Percentiles rank a stretch among this genome's conserved stretches.
These are phyloP conservation scores for Kwoniella sp. DNA, from an alignment of 768 basidiomycete genomes.

Conservation along the genomic window DNA sequence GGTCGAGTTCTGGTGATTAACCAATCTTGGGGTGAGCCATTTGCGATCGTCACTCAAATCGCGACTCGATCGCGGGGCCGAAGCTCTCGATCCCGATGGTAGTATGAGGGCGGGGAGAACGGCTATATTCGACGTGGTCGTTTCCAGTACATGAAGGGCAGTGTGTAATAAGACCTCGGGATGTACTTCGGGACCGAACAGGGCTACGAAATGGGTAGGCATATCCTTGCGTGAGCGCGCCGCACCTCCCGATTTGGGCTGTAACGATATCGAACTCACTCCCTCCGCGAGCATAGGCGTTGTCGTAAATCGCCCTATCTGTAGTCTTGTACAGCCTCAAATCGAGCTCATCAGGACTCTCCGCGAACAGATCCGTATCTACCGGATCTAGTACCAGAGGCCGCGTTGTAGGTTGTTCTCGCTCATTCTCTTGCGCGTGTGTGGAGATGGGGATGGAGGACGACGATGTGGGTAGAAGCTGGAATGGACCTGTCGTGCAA, in stretches of 20 bases:
- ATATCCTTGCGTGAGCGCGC: not conserved
- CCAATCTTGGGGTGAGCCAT: slow-evolving; percentile 40
- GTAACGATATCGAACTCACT: slow-evolving; percentile 9
- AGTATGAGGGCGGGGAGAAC: slow-evolving; percentile 21
- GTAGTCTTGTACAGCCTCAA: slow-evolving; percentile 42
- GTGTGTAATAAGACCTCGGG: slow-evolving; percentile 47
- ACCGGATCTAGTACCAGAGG: slow-evolving; percentile 31
- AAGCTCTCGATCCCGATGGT: no score
- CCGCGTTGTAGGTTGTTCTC: slow-evolving; percentile 1
- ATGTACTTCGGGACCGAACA: slow-evolving; percentile 16
- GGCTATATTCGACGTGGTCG: slow-evolving; percentile 47
- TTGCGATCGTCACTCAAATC: not conserved
- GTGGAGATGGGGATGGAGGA: no score
- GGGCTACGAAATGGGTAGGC: not conserved
- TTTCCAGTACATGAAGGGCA: slow-evolving; percentile 32
- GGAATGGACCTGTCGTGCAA: slow-evolving; percentile 25
- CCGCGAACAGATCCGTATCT: not conserved
- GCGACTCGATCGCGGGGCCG: no score
- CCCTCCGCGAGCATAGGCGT: slow-evolving; percentile 26
- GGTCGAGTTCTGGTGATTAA: no score
- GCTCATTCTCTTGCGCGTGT: not conserved
- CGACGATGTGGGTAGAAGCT: not conserved
- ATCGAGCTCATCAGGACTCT: slow-evolving; percentile 15
- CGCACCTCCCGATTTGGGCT: not conserved
- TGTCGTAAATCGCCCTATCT: slow-evolving; percentile 35